Conservation (phyloP, 2,329 filamentous ascomycete genomes). For the Rhinocladiella mackenziei region DNA sequence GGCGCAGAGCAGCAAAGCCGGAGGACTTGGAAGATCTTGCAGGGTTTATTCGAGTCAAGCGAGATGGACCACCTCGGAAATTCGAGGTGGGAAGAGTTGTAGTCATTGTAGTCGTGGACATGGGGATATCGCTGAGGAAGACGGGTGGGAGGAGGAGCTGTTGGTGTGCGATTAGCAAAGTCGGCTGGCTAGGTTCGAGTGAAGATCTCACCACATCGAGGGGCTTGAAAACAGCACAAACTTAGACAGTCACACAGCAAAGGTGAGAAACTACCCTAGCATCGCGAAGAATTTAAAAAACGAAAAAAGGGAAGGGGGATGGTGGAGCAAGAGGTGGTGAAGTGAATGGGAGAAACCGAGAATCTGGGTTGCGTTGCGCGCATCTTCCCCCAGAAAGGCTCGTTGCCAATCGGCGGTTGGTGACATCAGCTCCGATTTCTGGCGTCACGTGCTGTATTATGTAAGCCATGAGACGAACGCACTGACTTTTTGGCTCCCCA, state of each 20-base stretch:
- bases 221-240: neutral
- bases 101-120: constrained; percentile 28
- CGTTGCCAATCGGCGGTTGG: too few relatives aligned
- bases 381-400: too few relatives aligned
- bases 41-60: constrained; percentile 49
- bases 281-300: constrained; percentile 7
- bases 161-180: constrained; percentile 10
- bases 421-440: too few relatives aligned
- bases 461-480: too few relatives aligned
- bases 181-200: constrained; percentile 2
- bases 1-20: constrained; percentile 39
- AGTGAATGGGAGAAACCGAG: too few relatives aligned
- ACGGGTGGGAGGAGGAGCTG: constrained; percentile 12
- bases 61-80: constrained; percentile 28
- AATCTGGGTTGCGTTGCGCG: too few relatives aligned
- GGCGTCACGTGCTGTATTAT: too few relatives aligned
- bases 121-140: constrained; percentile 7
- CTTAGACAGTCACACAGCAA: neutral
- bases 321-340: neutral
- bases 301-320: neutral
- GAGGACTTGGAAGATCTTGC: constrained; percentile 46
- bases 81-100: constrained; percentile 29
- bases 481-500: too few relatives aligned
- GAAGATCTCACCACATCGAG: constrained; percentile 5
- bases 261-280: neutral